Evolutionary conservation across 2,329 filamentous ascomycete species (phyloP), one percentile per base, ranked within the genome.

Genomic region (Grosmannia huntii): DNA sequence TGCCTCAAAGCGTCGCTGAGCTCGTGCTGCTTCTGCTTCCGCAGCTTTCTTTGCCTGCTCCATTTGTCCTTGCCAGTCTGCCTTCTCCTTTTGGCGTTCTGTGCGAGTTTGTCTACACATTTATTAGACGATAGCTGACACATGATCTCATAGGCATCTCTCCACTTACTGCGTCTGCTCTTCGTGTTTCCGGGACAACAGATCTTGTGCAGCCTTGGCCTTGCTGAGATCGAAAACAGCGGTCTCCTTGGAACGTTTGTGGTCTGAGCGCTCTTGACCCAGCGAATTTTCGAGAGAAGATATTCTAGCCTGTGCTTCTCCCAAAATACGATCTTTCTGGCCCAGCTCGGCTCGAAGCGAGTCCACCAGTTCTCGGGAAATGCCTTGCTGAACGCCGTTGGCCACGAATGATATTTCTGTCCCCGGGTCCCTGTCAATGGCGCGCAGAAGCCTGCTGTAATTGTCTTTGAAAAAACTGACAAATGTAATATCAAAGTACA

Each of bases 391-490:
- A 12, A 91, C 75, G 0, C 88, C 89, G 67, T 91, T 90, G 50
- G 85, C 79, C 59, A 90, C 77, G 12, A 94, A 81, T 0, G 90
- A 86, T 28, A 95, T 85, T 68, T 99, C 94, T 61, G 95, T 76
- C 1, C 86, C 89, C 0, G 94, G 94, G 62, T 96, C 89, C 61
- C 92, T 85, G 70, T 99, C 94, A 65, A 99, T 89, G 16, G 90
- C 88, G 62, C 90, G 83, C 46, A 86, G 75, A 59, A 96, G 74
- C 10, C 91, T 86, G 66, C 88, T 92, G 68, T 95, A 97, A 68
- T 96, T 96, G 66, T 97, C 91, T 67, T 96, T 96, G 66, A 96
- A 82, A 66, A 97, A 96, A 60, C 96, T 89, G 58, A 99, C 84
- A 70, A 96, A 97, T 0, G 82, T 82, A 53, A 82, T 79, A 64